Evolutionary conservation across 306 rosid genomes (phyloP).

Genomic region (Lathyrus oleraceus): DNA sequence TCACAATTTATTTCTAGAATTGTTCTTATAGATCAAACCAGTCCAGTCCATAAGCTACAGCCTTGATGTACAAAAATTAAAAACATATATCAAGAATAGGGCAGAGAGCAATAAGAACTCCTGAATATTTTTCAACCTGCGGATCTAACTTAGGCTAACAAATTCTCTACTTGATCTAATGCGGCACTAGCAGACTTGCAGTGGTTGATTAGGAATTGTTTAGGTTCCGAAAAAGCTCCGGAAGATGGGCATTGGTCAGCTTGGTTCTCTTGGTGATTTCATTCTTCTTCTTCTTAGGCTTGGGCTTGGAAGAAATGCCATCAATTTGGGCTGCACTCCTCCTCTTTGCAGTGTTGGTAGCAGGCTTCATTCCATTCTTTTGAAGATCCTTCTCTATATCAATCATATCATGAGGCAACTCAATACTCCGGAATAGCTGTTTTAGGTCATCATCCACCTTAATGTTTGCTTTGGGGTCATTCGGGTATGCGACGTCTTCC

Average conservation of each 20-base stretch:
- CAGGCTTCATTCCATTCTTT: conserved; percentile 95
- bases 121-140: conserved; percentile 12
- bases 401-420: conserved; percentile 84
- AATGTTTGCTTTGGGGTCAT: conserved; percentile 71
- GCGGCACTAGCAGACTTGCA: background rate
- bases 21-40: conserved; percentile 4
- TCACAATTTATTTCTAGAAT: background rate
- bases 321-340: conserved; percentile 78
- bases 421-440: conserved; percentile 67
- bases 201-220: conserved; percentile 34
- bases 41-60: conserved; percentile 5
- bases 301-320: conserved; percentile 67
- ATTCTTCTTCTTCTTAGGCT: conserved; percentile 86
- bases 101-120: background rate
- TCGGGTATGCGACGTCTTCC: conserved; percentile 92
- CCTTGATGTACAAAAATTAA: background rate
- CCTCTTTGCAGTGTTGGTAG: conserved; percentile 94
- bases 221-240: conserved; percentile 71
- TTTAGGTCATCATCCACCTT: conserved; percentile 90
- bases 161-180: conserved; percentile 12
- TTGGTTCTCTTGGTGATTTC: conserved; percentile 94
- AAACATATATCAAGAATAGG: conserved; percentile 26
- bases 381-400: conserved; percentile 93
- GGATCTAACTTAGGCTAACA: conserved; percentile 31
- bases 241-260: conserved; percentile 97